Evolutionary conservation across 1,284 basidiomycete genomes (phyloP), one percentile per base, ranked within the genome.

Genomic region (Trichosporon coremiiforme): DNA sequence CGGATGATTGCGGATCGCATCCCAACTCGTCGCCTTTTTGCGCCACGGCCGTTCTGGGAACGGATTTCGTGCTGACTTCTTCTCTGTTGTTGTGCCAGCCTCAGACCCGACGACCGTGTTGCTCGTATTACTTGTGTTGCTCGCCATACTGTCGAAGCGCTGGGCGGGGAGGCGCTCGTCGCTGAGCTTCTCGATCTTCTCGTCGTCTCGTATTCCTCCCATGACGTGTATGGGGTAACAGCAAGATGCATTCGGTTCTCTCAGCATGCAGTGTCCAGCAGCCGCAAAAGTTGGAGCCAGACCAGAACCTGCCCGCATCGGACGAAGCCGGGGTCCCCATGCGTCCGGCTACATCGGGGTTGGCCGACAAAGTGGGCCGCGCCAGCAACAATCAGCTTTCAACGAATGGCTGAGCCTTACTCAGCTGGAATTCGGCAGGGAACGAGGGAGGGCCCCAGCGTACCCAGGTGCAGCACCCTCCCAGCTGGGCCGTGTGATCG

Each of bases 21-120:
- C 22, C 71, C 71, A 73, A 3, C 67, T 65, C 9, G 67, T 67
- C 2, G 65, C 36, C 35, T 45, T 13, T 1, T 57, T 22, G 13
- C 69, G 67, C 71, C 71, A 73, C 22, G 66, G 66, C 1, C 60
- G 60, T 1, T 29, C 8, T 8, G 12, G 13, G 17, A 68, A 62
- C 17, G 57, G 57, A 35, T 62, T 33, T 17, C 57, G 57, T 6
- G 12, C 6, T 3, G 29, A 57, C 31, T 62, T 31, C 57, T 31
- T n/a, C 50, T 53, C 57, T 17, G 10, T 60, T 35, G 25, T 31
- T 31, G 29, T 60, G 25, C 25, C 55, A 8, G 15, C 29, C 4
- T 17, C 31, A 15, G 55, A 60, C 10, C 29, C 55, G 29, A 60
- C 55, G 15, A n/a, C 17, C 4, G 57, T 62, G 3, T 62, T 62